phyloP scores from a whole-genome alignment of 352 stramenopile genomes.

The Globisporangium alternatum region DNA sequence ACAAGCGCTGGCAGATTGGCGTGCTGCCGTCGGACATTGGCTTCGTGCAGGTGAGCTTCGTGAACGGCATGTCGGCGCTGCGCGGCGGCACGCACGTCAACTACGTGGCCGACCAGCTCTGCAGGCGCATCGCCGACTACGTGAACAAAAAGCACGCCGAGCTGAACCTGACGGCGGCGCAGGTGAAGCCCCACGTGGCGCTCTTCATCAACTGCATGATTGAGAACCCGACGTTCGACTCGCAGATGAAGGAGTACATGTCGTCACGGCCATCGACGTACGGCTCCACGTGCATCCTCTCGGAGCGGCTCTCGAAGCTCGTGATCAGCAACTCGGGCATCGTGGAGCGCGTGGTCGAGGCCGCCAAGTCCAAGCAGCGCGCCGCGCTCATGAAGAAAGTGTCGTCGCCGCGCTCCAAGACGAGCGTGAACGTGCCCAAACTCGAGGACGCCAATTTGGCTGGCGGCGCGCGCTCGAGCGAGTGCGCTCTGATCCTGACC shows the following conservation, averaged over 20 bases:
- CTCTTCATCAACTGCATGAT: slow-evolving; percentile 99
- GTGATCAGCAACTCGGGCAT: slow-evolving; percentile 95
- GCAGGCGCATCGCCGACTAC: slow-evolving; percentile 89
- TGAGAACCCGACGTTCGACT: slow-evolving; percentile 99
- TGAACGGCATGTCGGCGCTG: slow-evolving; percentile 98
- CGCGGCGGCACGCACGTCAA: slow-evolving; percentile 97
- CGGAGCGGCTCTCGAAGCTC: slow-evolving; percentile 93
- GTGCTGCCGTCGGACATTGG: slow-evolving; percentile 88
- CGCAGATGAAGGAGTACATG: slow-evolving; percentile 99
- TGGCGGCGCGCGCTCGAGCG: slow-evolving; percentile 86
- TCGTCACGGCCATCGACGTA: slow-evolving; percentile 89
- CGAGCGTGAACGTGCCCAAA: slow-evolving; percentile 95
- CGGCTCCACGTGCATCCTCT: slow-evolving; percentile 89
- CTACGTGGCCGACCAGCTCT: slow-evolving; percentile 84
- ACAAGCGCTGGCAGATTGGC: slow-evolving; percentile 96
- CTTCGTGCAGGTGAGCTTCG: slow-evolving; percentile 98
- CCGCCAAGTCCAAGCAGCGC: slow-evolving; percentile 93
- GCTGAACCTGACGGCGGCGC: slow-evolving; percentile 86
- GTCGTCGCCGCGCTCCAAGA: slow-evolving; percentile 41
- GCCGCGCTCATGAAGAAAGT: slow-evolving; percentile 93
- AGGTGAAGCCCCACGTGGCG: slow-evolving; percentile 98
- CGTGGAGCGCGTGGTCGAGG: slow-evolving; percentile 92
- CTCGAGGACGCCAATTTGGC: slow-evolving; percentile 99
- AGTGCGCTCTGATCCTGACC: slow-evolving; percentile 98
- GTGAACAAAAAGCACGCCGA: slow-evolving; percentile 97